phyloP scores from a whole-genome alignment of 441 rosid species.

The Euphorbia corollata region DNA sequence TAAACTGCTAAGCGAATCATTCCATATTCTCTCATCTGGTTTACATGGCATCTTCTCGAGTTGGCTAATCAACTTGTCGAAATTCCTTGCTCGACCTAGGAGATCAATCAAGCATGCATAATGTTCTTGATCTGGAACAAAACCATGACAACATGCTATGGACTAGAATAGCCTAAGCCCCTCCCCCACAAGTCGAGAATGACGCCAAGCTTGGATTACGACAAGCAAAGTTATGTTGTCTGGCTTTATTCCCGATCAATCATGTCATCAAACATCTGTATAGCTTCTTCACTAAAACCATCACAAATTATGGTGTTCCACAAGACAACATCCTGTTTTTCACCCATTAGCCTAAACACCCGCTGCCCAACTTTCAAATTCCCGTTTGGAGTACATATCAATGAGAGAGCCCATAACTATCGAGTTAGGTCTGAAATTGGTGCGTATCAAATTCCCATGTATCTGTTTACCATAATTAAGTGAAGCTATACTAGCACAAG shows the following conservation, averaged over 20 bases:
- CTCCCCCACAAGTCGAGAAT: constrained; percentile 49
- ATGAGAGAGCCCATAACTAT: constrained; percentile 53
- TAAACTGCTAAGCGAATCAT: constrained; percentile 14
- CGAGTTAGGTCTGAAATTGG: constrained; percentile 33
- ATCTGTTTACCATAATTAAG: constrained; percentile 54
- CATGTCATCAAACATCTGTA: constrained; percentile 51
- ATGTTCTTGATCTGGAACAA: constrained; percentile 53
- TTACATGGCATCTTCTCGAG: constrained; percentile 52
- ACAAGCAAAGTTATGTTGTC: constrained; percentile 60
- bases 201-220: constrained; percentile 59
- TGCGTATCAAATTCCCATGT: constrained; percentile 31
- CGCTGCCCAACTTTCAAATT: constrained; percentile 36
- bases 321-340: constrained; percentile 43
- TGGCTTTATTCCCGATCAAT: constrained; percentile 37
- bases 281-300: constrained; percentile 55
- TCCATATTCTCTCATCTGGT: constrained; percentile 47
- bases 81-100: constrained; percentile 51
- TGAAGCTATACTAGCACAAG: constrained; percentile 60
- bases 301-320: constrained; percentile 68
- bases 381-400: constrained; percentile 69
- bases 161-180: constrained; percentile 37
- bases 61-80: constrained; percentile 49
- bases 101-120: constrained; percentile 67
- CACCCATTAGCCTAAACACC: constrained; percentile 37
- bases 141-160: constrained; percentile 32